These are phyloP conservation scores for Cicer bijugum DNA, from an alignment of 306 rosid genomes.

Conservation along the genomic window DNA sequence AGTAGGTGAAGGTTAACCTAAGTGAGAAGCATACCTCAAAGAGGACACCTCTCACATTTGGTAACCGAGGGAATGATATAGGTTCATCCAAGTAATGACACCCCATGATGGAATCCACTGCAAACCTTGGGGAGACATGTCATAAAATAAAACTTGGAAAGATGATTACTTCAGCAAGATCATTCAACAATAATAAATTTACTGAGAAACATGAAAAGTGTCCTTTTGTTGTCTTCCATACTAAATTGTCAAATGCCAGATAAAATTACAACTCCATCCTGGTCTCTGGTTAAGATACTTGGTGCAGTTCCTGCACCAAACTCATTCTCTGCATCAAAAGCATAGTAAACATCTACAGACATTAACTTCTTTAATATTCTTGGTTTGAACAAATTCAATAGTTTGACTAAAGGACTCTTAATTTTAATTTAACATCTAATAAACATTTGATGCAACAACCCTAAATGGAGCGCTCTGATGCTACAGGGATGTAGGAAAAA, in stretches of 20 bases:
- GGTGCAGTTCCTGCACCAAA: conserved; percentile 92
- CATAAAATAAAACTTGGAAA: conserved; percentile 59
- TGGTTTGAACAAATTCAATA: conserved; percentile 49
- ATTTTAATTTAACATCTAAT: conserved; percentile 43
- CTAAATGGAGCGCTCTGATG: conserved; percentile 36
- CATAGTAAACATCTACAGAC: conserved; percentile 72
- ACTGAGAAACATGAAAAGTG: conserved; percentile 50
- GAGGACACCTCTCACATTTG: conserved; percentile 88
- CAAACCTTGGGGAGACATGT: conserved; percentile 72
- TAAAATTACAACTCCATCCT: conserved; percentile 71
- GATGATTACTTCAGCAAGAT: conserved; percentile 53
- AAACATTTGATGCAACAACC: conserved; percentile 42
- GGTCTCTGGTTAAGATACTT: conserved; percentile 80
- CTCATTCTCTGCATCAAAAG: conserved; percentile 96
- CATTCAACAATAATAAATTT: conserved; percentile 52
- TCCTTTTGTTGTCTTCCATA: conserved; percentile 58
- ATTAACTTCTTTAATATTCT: conserved; percentile 60
- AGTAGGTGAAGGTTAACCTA: conserved; percentile 63
- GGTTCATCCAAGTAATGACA: conserved; percentile 73
- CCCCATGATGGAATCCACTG: conserved; percentile 65
- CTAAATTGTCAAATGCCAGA: conserved; percentile 76
- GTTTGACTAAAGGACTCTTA: conserved; percentile 49
- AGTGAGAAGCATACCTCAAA: conserved; percentile 93
- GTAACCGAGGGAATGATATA: conserved; percentile 58
- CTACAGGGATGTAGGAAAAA: conserved; percentile 37